Percentiles rank a stretch among this genome's conserved stretches.
Conservation (phyloP, 2,329 filamentous ascomycete genomes). For the Lasiodiplodia sp. region DNA sequence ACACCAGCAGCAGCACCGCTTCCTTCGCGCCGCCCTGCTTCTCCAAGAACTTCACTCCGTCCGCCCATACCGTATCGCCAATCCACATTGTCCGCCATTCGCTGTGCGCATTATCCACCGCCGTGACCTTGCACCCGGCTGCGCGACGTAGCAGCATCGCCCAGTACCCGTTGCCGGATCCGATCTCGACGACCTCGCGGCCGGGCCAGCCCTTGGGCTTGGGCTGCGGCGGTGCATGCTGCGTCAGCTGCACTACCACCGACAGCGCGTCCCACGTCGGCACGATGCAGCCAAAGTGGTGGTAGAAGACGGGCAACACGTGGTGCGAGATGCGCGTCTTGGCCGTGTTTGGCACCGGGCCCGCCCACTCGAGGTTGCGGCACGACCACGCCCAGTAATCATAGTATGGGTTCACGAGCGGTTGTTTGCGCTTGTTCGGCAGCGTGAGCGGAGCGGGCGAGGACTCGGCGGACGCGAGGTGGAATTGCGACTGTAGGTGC, state of each 20-base stretch:
- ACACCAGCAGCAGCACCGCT: slow-evolving; percentile 72
- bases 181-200: slow-evolving; percentile 68
- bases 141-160: slow-evolving; percentile 73
- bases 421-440: slow-evolving; percentile 44
- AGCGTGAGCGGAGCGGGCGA: slow-evolving; percentile 42
- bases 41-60: slow-evolving; percentile 67
- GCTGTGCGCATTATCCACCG: slow-evolving; percentile 73
- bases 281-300: slow-evolving; percentile 78
- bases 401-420: slow-evolving; percentile 69
- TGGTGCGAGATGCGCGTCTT: slow-evolving; percentile 68
- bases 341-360: slow-evolving; percentile 62
- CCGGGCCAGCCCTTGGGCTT: slow-evolving; percentile 45
- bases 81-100: slow-evolving; percentile 75
- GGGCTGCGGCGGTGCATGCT: slow-evolving; percentile 36
- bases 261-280: slow-evolving; percentile 72
- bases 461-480: slow-evolving; percentile 53
- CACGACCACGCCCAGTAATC: slow-evolving; percentile 73
- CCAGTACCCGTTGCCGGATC: slow-evolving; percentile 79
- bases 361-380: slow-evolving; percentile 69
- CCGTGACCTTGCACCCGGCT: slow-evolving; percentile 60
- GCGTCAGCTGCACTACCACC: slow-evolving; percentile 64
- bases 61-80: slow-evolving; percentile 66
- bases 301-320: slow-evolving; percentile 75
- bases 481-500: slow-evolving; percentile 59
- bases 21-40: slow-evolving; percentile 57